phyloP scores from a whole-genome alignment of 1,284 basidiomycete species.

The Pseudozyma pruni region DNA sequence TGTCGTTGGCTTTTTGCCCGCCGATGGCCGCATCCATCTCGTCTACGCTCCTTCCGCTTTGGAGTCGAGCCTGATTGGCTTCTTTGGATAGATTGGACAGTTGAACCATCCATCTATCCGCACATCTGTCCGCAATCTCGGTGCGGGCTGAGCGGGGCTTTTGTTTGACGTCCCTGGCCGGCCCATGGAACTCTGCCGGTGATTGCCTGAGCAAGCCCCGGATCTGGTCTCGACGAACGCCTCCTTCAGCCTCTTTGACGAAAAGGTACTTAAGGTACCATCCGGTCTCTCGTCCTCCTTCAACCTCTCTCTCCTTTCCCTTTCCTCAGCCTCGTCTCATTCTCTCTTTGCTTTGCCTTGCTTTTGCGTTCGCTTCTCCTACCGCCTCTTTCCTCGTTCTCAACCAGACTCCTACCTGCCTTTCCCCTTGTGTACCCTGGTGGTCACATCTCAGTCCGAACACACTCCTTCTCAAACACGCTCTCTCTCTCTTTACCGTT shows the following conservation, averaged over 20 bases:
- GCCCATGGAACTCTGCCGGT: not conserved
- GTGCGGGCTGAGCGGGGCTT: no score
- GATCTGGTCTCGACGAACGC: no score
- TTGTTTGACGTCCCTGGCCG: not conserved
- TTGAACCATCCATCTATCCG: constrained; percentile 2
- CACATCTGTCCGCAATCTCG: no score
- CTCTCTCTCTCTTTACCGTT: constrained; percentile 5
- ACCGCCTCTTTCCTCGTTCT: constrained; percentile 24
- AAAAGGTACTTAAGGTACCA: constrained; percentile 25
- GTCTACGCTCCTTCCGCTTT: not conserved
- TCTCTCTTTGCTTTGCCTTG: constrained; percentile 34
- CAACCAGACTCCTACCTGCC: constrained; percentile 23
- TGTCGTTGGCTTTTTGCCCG: not conserved
- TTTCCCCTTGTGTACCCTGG: constrained; percentile 50
- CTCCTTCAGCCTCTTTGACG: not conserved
- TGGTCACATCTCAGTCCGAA: constrained; percentile 35
- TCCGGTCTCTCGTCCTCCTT: not conserved
- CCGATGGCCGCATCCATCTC: constrained; percentile 4
- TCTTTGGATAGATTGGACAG: not conserved
- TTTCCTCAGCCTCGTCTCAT: constrained; percentile 28
- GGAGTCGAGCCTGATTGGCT: not conserved
- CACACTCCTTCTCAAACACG: constrained; percentile 6
- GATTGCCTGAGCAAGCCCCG: no score
- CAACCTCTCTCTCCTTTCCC: constrained; percentile 11
- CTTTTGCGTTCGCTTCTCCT: constrained; percentile 35